Conservation (phyloP, 75 land plant genomes). For the Pinus taeda region DNA sequence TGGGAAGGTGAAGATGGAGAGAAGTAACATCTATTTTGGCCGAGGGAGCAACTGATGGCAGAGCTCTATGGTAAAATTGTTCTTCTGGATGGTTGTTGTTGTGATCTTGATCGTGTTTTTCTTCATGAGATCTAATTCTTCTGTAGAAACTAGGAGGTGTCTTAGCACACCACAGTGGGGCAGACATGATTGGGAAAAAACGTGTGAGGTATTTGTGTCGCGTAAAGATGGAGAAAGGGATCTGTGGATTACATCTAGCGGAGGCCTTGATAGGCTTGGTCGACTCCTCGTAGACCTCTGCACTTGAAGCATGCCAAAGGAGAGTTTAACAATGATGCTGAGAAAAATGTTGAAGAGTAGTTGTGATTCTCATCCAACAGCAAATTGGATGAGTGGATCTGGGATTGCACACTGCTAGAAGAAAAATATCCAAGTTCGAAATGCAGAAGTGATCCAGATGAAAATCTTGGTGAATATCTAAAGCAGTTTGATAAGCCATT, state of each 20-base stretch:
- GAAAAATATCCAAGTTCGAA: too few species aligned
- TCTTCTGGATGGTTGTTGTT: conserved; percentile 51
- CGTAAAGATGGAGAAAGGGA: conserved; percentile 22
- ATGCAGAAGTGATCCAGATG: too few species aligned
- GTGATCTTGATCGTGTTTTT: conserved; percentile 35
- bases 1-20: conserved; percentile 43
- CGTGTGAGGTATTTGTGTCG: conserved; percentile 38
- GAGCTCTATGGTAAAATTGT: conserved; percentile 35
- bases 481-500: too few species aligned
- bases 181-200: conserved; percentile 20
- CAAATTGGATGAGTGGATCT: too few species aligned
- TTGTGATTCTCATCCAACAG: too few species aligned
- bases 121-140: conserved; percentile 29
- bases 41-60: conserved; percentile 23
- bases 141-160: conserved; percentile 14
- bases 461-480: too few species aligned
- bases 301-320: too few species aligned
- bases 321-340: too few species aligned
- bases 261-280: too few species aligned
- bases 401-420: too few species aligned
- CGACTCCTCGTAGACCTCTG: too few species aligned
- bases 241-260: background rate
- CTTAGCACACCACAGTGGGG: conserved; percentile 10
- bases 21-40: conserved; percentile 22
- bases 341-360: too few species aligned